phyloP scores from a whole-genome alignment of 2,329 filamentous ascomycete species.

The Berkeleyomyces basicola region DNA sequence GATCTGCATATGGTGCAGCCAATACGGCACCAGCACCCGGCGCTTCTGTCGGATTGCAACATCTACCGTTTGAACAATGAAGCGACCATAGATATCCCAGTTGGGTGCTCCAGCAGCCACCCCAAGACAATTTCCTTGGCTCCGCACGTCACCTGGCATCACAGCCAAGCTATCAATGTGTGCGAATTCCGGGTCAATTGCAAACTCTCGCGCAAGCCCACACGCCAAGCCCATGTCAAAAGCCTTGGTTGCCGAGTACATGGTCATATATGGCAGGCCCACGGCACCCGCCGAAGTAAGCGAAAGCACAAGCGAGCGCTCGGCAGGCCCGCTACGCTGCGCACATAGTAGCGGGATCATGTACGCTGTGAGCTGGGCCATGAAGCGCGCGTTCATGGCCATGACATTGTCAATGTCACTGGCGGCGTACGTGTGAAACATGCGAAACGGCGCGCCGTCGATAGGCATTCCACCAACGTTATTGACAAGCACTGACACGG shows the following conservation, averaged over 20 bases:
- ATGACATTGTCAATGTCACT: constrained; percentile 20
- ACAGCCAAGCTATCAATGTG: constrained; percentile 20
- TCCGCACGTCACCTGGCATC: constrained; percentile 19
- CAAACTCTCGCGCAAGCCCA: constrained; percentile 19
- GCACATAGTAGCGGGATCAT: constrained; percentile 18
- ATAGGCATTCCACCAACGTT: constrained; percentile 20
- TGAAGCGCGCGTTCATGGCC: constrained; percentile 22
- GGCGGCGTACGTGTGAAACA: constrained; percentile 17
- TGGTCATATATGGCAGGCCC: constrained; percentile 19
- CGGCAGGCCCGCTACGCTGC: not conserved
- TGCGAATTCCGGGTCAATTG: constrained; percentile 13
- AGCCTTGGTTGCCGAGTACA: constrained; percentile 21
- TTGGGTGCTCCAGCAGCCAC: constrained; percentile 14
- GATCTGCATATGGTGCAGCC: not conserved
- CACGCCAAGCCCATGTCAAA: constrained; percentile 20
- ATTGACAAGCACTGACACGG: constrained; percentile 22
- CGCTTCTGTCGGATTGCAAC: not conserved
- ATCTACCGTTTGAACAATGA: not conserved
- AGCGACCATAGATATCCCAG: not conserved
- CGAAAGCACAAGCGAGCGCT: constrained; percentile 17
- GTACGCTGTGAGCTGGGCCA: constrained; percentile 21
- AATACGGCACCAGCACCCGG: not conserved
- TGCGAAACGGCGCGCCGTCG: constrained; percentile 18
- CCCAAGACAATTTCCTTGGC: constrained; percentile 16
- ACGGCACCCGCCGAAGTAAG: constrained; percentile 17